Evolutionary conservation across 192 early-diverging fungal genomes (phyloP), one percentile per base, ranked within the genome.

Genomic region (Glomus cerebriforme): DNA sequence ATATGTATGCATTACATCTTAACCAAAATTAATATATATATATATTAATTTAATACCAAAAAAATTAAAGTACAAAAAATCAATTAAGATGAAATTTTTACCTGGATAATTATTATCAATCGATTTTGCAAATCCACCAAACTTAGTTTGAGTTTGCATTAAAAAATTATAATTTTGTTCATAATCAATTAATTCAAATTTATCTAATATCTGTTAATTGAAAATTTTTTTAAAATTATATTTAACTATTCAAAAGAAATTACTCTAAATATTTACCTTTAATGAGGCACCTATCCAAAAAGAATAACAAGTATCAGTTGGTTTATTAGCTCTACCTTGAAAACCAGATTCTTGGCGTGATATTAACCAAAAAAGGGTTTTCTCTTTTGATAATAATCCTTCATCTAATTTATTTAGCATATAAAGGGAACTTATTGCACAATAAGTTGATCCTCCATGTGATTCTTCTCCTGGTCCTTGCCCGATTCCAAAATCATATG

Each of bases 241-340:
- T 43, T 22, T 45, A 47, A 19, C 12, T 43, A 0, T n/a, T 2
- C 9, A 45, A 70, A 45, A 43, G 45, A 70, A 15, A 70, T 47
- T 1, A 85, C n/a, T n/a, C n/a, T 75, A 49, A 19, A 35, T 68
- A 49, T 34, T 72, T 79, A 93, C 92, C 79, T 86, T 81, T 24
- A 99, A 77, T 12, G 91, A 81, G 0, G 89, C 96, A 9, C 98
- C 98, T 26, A 99, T 87, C 98, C 98, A 99, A 84, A 97, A 99
- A 10, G 95, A 93, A 83, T 99, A 99, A 83, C 98, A 99, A 15
- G 94, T 95, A 80, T 99, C 98, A 27, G 90, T 84, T 3, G 85
- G 82, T 82, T 99, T 99, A 80, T 95, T 94, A 12, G 87, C 83
- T 49, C 98, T 82, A 5, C 98, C 98, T 79, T 96, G 93, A 85